Conservation (phyloP, 495 filamentous ascomycete genomes). For the Penicillium desertorum region DNA sequence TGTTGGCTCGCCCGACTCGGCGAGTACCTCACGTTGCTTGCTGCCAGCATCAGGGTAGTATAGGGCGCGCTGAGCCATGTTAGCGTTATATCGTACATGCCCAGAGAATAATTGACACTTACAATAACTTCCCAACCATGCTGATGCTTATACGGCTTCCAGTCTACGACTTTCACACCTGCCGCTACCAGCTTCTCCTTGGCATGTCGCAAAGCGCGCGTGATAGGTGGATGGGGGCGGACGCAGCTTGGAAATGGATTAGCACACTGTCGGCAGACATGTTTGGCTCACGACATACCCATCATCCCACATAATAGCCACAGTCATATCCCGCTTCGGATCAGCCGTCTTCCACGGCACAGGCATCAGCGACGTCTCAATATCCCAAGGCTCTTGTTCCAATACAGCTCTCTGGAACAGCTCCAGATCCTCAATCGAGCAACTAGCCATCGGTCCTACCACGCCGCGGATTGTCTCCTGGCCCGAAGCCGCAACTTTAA, state of each 20-base stretch:
- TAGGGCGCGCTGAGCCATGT: slow-evolving; percentile 38
- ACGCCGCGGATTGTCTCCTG: slow-evolving; percentile 60
- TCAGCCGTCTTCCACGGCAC: slow-evolving; percentile 55
- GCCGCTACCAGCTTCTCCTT: slow-evolving; percentile 53
- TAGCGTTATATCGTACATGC: not conserved
- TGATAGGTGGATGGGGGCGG: slow-evolving; percentile 68
- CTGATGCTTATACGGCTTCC: slow-evolving; percentile 62
- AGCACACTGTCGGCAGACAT: not conserved
- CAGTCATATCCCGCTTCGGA: slow-evolving; percentile 51
- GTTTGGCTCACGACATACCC: slow-evolving; percentile 30
- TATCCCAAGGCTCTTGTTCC: slow-evolving; percentile 60
- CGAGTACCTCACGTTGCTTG: slow-evolving; percentile 45
- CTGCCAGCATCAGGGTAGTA: slow-evolving; percentile 57
- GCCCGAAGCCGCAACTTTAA: slow-evolving; percentile 50
- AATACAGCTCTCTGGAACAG: slow-evolving; percentile 63
- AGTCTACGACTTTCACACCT: slow-evolving; percentile 61
- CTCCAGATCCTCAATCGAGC: slow-evolving; percentile 60
- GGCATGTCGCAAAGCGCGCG: slow-evolving; percentile 56
- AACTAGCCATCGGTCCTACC: slow-evolving; percentile 60
- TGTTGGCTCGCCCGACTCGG: slow-evolving; percentile 53
- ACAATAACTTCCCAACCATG: slow-evolving; percentile 60
- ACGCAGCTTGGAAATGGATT: slow-evolving; percentile 22
- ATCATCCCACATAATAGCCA: slow-evolving; percentile 72
- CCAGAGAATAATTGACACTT: slow-evolving; percentile 8
- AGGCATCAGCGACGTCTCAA: slow-evolving; percentile 57